A percentile compares a stretch with the other conserved stretches of the same genome.
Evolutionary conservation across 208 protist species (phyloP).

Genomic region (Trypanosoma melophagium): DNA sequence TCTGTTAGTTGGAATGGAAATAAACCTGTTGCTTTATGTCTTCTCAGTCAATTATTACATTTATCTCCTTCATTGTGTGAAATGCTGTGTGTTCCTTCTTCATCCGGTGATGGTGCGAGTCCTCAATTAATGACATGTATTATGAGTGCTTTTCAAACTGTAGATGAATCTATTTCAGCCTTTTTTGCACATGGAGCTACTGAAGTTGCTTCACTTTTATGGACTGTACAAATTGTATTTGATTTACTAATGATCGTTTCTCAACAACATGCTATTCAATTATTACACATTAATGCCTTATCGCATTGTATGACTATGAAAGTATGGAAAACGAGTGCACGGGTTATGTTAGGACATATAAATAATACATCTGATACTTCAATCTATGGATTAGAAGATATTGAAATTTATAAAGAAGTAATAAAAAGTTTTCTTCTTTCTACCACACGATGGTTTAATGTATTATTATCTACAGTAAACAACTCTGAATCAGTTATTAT

Average conservation of each 20-base stretch:
- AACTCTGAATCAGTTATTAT: constrained; percentile 47
- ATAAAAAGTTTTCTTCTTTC: constrained; percentile 57
- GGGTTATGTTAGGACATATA: constrained; percentile 55
- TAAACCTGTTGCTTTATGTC: constrained; percentile 40
- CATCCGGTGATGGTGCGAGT: constrained; percentile 35
- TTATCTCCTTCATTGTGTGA: constrained; percentile 62
- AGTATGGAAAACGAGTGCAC: constrained; percentile 56
- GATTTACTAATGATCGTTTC: constrained; percentile 64
- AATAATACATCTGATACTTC: constrained; percentile 19
- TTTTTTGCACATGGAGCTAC: constrained; percentile 43
- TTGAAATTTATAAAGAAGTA: constrained; percentile 66
- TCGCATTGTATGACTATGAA: constrained; percentile 58
- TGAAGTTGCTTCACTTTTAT: constrained; percentile 31
- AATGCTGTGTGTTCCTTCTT: constrained; percentile 52
- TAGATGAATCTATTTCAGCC: constrained; percentile 47
- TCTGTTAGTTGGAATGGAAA: constrained; percentile 7
- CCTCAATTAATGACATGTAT: constrained; percentile 47
- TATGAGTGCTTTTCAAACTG: constrained; percentile 39
- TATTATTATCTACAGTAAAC: constrained; percentile 48
- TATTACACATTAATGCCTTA: constrained; percentile 60
- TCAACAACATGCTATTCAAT: constrained; percentile 49
- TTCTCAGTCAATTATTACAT: constrained; percentile 64
- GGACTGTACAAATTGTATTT: constrained; percentile 55
- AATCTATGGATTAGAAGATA: constrained; percentile 24
- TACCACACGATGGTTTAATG: constrained; percentile 65